Conservation (phyloP, 1,139 yeast genomes). For the Suhomyces guaymorum region DNA sequence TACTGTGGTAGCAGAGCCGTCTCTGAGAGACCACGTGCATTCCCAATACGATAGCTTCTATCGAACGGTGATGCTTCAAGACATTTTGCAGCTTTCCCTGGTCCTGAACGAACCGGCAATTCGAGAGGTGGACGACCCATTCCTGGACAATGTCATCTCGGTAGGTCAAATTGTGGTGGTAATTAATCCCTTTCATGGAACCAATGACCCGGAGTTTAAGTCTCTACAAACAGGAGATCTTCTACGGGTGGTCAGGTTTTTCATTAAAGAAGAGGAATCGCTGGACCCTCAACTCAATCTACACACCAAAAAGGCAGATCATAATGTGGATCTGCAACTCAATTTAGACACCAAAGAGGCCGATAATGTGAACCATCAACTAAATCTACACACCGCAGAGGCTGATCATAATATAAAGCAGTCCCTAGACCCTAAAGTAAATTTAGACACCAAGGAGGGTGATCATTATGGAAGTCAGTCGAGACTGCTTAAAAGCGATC, state of each 20-base stretch:
- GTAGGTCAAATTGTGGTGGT: constrained; percentile 43
- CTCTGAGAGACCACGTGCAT: constrained; percentile 16
- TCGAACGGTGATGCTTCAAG: constrained; percentile 32
- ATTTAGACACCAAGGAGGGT: no score
- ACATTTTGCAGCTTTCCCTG: constrained; percentile 21
- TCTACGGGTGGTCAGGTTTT: constrained; percentile 32
- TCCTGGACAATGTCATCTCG: constrained; percentile 26
- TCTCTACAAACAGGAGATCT: constrained; percentile 38
- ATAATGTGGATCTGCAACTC: no score
- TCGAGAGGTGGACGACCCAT: constrained; percentile 32
- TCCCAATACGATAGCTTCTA: constrained; percentile 30
- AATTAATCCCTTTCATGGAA: constrained; percentile 32
- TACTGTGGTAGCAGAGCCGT: constrained; percentile 20
- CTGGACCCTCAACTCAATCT: no score
- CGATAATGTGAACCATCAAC: no score
- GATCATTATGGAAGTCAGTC: no score
- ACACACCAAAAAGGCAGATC: no score
- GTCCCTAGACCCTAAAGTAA: no score
- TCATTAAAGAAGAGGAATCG: constrained; percentile 15
- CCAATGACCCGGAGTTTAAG: constrained; percentile 24
- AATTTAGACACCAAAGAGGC: no score
- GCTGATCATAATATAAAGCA: no score
- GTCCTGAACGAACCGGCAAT: constrained; percentile 18
- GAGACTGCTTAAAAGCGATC: no score
- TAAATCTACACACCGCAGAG: no score